Base-by-base conservation (phyloP, 257 asterid species). In the Solanum etuberosum region DNA sequence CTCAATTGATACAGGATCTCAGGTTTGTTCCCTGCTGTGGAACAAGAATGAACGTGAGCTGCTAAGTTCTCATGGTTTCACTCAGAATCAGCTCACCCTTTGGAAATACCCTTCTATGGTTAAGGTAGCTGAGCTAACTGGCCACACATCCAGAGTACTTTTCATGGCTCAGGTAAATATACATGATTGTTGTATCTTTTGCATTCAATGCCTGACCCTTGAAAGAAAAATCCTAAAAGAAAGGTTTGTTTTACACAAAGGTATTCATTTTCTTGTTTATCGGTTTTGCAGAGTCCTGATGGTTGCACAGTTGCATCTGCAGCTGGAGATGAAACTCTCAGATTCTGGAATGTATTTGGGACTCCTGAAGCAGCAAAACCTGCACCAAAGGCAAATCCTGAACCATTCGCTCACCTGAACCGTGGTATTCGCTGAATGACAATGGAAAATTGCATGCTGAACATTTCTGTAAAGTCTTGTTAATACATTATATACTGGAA, bases 101-200 rank as follows among this genome's bases (percentile, higher is more conserved):
- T 96, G 99, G 99, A 96, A 94, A 88, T 96, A 96, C 88, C 99
- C 99, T 63, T 96, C 98, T 6, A 95, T 95, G 99, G 98, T 92
- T 82, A 96, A 95, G 92, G 87, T 93, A 27, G 98, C 98, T 7
- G 98, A 96, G 92, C 97, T 96, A 51, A 94, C 97, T 48, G 98
- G 99, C 16, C 99, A 96, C 91, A 95, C 98, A 7, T 96, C 99
- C 63, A 88, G 98, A 82, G 99, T 96, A 73, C 98, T 96, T 81
- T 95, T 80, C 74, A 96, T 96, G 99, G 93, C 96, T 86, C 97
- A 95, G 98, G 98, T 94, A 92, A 80, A 61, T 20, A 34, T 6
- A 34, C 61, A 42, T 76, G 35, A 10, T 61, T 32, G 43, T 48
- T 37, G 27, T 63, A 27, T 29, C 9, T 46, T 46, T 16, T 78